Evolutionary conservation across 371 early-diverging fungal species (phyloP).

Genomic region (Pancytospora epiphaga): DNA sequence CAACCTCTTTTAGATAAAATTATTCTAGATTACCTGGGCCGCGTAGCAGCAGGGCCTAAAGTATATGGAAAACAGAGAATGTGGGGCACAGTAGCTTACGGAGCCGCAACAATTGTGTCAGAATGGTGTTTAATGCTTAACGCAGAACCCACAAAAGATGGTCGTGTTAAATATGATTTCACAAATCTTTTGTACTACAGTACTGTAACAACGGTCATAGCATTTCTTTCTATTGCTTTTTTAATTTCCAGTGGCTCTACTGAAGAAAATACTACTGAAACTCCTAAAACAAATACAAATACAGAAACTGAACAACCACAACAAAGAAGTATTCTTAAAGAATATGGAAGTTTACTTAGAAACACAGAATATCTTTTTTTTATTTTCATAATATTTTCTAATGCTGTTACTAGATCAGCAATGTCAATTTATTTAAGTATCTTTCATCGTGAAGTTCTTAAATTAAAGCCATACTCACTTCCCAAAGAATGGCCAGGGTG

Average conservation of each 20-base stretch:
- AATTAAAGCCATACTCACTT: slow-evolving; percentile 48
- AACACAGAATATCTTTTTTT: slow-evolving; percentile 60
- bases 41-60: slow-evolving; percentile 42
- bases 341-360: slow-evolving; percentile 36
- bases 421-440: slow-evolving; percentile 58
- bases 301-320: background rate
- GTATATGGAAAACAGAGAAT: slow-evolving; percentile 60
- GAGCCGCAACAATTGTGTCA: slow-evolving; percentile 41
- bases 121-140: slow-evolving; percentile 23
- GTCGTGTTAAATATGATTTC: slow-evolving; percentile 31
- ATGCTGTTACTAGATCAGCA: slow-evolving; percentile 59
- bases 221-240: slow-evolving; percentile 17
- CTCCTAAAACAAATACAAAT: background rate
- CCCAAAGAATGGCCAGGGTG: slow-evolving; percentile 34
- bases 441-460: slow-evolving; percentile 52
- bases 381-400: slow-evolving; percentile 60
- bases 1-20: slow-evolving; percentile 56
- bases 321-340: background rate
- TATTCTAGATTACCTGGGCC: slow-evolving; percentile 53
- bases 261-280: background rate
- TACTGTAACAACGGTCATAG: slow-evolving; percentile 20
- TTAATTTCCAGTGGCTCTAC: background rate
- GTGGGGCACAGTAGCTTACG: slow-evolving; percentile 60
- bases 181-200: slow-evolving; percentile 44
- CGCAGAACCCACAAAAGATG: background rate